phyloP scores from a whole-genome alignment of 2,329 filamentous ascomycete genomes.

The Fusarium brachygibbosum region DNA sequence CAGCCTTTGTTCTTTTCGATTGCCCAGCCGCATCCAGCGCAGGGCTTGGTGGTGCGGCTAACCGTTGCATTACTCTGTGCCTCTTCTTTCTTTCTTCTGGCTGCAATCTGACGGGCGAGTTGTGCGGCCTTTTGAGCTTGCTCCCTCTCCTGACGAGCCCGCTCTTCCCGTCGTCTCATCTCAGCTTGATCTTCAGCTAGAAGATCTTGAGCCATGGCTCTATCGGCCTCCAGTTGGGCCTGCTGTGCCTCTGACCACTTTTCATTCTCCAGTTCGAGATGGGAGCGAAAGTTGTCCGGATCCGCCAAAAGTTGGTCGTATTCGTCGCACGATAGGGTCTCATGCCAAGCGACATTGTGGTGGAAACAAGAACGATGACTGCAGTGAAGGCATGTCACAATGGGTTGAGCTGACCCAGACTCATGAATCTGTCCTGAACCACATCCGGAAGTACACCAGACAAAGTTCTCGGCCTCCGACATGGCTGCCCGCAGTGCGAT shows the following conservation, averaged over 20 bases:
- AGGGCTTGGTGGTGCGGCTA: constrained; percentile 54
- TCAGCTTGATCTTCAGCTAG: constrained; percentile 51
- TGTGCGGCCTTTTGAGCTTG: constrained; percentile 48
- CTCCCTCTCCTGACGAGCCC: constrained; percentile 42
- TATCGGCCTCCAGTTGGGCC: constrained; percentile 62
- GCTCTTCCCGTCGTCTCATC: constrained; percentile 40
- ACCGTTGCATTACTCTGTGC: constrained; percentile 50
- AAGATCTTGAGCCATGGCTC: constrained; percentile 52
- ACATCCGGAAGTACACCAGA: constrained; percentile 68
- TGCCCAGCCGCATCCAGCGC: constrained; percentile 55
- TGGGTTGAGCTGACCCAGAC: constrained; percentile 55
- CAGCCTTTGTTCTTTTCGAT: constrained; percentile 60
- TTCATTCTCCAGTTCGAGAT: constrained; percentile 54
- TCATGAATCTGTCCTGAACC: constrained; percentile 66
- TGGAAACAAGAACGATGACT: constrained; percentile 58
- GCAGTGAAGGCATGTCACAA: constrained; percentile 59
- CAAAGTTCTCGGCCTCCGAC: constrained; percentile 60
- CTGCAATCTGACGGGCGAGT: constrained; percentile 46
- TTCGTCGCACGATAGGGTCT: constrained; percentile 58
- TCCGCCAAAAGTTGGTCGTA: constrained; percentile 58
- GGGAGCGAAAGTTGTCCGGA: constrained; percentile 56
- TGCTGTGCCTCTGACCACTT: constrained; percentile 57
- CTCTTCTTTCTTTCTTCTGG: constrained; percentile 54
- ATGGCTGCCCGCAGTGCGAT: constrained; percentile 60
- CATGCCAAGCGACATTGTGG: constrained; percentile 60